Base-by-base conservation (phyloP, 140 eudicot species). In the Anethum foeniculum region DNA sequence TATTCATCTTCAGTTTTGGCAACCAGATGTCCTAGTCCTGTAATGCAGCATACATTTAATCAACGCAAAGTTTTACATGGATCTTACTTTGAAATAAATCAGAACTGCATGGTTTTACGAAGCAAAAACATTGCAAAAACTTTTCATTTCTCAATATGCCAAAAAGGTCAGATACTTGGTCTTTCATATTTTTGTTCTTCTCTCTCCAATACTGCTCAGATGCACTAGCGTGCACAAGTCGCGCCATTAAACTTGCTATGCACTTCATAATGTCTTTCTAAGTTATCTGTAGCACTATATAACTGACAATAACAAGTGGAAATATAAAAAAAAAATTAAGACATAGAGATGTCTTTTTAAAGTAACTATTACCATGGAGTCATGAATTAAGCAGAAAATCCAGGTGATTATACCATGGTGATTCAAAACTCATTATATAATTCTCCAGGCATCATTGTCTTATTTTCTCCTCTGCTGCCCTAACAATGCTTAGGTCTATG, bases 1-100 rank as follows among this genome's bases (percentile, higher is more conserved):
- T 94, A 94, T 62, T 94, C 96, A 34, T 94, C 98, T 88, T 94
- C 97, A 51, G 87, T 89, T 73, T 88, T 89, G 62, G 98, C 98
- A 71, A 90, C 95, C 84, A 94, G 88, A 83, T 73, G 84, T 34
- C 83, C 83, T 82, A 92, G 85, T 56, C 98, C 98, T 94, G 90
- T 39, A 82, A 82, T 76, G 49, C 68, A 80, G 65, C 76, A 51
- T 19, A 13, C 14, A 44, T n/a, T 49, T 62, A 6, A 15, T 44
- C 28, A 73, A 21, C 2, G 1, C 7, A 27, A 41, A 21, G 15
- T 73, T 3, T 23, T 1, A 36, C 47, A 36, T 12, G 6, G 51
- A 71, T 73, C 14, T 3, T 15, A 32, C 27, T 71, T 71, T 13
- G 7, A 34, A 71, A 71, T 38, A 14, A 10, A 19, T 15, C 15